A percentile compares a stretch with the other conserved stretches of the same genome.
Conservation (phyloP, 75 land plant species). For the Pinus albicaulis region DNA sequence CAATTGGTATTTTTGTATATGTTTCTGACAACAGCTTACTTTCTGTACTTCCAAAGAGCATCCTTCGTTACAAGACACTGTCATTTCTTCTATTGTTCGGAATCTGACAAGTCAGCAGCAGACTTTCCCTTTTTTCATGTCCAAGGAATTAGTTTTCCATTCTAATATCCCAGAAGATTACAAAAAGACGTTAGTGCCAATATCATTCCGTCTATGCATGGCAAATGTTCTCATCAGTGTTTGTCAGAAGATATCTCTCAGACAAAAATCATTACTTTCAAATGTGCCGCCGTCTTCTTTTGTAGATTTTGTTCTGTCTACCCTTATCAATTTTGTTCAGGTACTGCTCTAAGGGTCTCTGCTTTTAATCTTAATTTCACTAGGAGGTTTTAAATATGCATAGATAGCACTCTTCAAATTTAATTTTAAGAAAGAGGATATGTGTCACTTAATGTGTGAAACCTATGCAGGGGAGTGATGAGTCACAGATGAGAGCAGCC, state of each 20-base stretch:
- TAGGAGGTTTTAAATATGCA: neutral
- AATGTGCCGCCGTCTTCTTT: constrained; percentile 35
- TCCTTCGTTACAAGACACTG: constrained; percentile 6
- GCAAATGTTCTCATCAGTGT: constrained; percentile 90
- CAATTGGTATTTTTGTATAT: neutral
- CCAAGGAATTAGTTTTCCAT: neutral
- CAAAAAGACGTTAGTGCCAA: constrained; percentile 12
- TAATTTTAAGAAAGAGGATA: neutral
- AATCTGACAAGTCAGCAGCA: constrained; percentile 20
- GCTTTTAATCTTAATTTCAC: neutral
- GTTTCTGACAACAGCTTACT: neutral
- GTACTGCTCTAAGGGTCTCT: constrained; percentile 22
- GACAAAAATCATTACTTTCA: constrained; percentile 34
- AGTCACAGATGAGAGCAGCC: constrained; percentile 46
- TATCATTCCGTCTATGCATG: constrained; percentile 76
- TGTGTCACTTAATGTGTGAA: neutral
- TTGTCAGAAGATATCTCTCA: constrained; percentile 64
- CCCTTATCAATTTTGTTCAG: constrained; percentile 43
- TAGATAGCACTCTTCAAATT: neutral
- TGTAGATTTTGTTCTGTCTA: constrained; percentile 36
- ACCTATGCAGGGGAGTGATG: constrained; percentile 32
- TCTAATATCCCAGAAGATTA: neutral
- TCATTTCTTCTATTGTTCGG: constrained; percentile 33
- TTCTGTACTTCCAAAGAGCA: neutral
- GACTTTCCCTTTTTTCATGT: constrained; percentile 8